phyloP scores from a whole-genome alignment of 768 basidiomycete species.

The Serendipita vermifera region DNA sequence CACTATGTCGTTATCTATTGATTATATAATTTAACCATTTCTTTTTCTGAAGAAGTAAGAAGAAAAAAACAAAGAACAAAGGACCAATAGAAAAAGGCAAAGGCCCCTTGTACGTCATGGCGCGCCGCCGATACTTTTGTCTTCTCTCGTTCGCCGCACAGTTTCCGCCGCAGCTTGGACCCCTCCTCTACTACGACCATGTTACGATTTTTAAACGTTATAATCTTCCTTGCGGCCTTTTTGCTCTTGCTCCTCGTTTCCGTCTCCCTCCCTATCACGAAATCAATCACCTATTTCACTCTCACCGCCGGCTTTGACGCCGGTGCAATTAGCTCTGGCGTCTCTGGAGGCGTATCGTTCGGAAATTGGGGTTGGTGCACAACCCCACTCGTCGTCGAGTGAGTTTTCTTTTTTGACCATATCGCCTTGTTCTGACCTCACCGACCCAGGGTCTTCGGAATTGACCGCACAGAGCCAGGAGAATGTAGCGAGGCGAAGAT shows the following conservation, averaged over 20 bases:
- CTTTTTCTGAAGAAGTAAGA: too few relatives aligned
- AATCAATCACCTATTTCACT: conserved; percentile 42
- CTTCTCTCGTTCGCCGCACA: too few relatives aligned
- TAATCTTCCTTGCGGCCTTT: conserved; percentile 34
- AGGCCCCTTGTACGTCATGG: too few relatives aligned
- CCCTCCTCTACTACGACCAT: not conserved
- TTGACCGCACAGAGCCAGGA: conserved; percentile 27
- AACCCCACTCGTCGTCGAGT: conserved; percentile 35
- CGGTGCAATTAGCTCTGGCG: conserved; percentile 26
- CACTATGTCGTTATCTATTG: too few relatives aligned
- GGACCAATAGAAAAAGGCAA: conserved; percentile 11
- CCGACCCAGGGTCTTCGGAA: conserved; percentile 31
- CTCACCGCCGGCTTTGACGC: conserved; percentile 29
- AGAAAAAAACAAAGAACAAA: conserved; percentile 29
- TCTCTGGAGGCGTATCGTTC: conserved; percentile 31
- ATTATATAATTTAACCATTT: too few relatives aligned
- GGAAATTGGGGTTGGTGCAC: conserved; percentile 57
- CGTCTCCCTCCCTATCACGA: conserved; percentile 46
- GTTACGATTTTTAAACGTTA: not conserved
- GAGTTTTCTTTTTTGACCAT: conserved; percentile 17
- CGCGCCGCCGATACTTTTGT: too few relatives aligned
- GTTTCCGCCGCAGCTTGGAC: not conserved
- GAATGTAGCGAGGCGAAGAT: conserved; percentile 37
- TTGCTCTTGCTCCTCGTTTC: conserved; percentile 49
- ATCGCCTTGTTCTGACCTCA: conserved; percentile 14